Base-by-base conservation (phyloP, 208 protist genomes). In the Trypanosoma lewisi region DNA sequence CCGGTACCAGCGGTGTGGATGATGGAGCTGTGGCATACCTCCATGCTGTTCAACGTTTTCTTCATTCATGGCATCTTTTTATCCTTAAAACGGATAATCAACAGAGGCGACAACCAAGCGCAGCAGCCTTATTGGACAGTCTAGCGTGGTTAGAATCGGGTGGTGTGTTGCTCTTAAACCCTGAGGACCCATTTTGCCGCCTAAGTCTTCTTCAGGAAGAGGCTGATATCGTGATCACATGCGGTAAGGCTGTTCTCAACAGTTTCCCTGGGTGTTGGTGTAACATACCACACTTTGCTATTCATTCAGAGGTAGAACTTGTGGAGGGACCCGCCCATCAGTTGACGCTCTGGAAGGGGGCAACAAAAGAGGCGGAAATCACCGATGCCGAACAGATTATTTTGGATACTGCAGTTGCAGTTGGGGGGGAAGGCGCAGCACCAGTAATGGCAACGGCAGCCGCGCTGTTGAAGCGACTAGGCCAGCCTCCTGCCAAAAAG, bases 201-300 rank as follows among this genome's bases (percentile, higher is more conserved):
- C 63, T 89, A 4, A 73, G 79, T 17, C 69, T 58, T 8, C 50
- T 89, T 44, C 72, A 82, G 39, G 69, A 82, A 37, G 80, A 85
- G 19, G 82, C 86, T 4, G 80, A 89, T 45, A 58, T 89, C 4
- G 78, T 89, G 17, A 73, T 93, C 23, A 73, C 80, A 8, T 87
- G 79, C 54, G 82, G 86, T 8, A 83, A 83, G 60, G 59, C 67
- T n/a, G 74, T 78, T 0, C 63, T 82, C 16, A 58, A 75, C 31
- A 77, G 75, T 66, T 59, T 72, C 17, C 70, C 71, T n/a, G 70
- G 71, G 17, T 7, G 16, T 21, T 12, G 47, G 2, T 4, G 23
- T 12, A 37, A 28, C n/a, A 21, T 44, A 3, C 8, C 21, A 2
- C 47, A 50, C 16, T 30, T 65, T 53, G 34, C 34, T 5, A 37